Base-by-base conservation (phyloP, 179 eudicot species). In the Vitellaria paradoxa region DNA sequence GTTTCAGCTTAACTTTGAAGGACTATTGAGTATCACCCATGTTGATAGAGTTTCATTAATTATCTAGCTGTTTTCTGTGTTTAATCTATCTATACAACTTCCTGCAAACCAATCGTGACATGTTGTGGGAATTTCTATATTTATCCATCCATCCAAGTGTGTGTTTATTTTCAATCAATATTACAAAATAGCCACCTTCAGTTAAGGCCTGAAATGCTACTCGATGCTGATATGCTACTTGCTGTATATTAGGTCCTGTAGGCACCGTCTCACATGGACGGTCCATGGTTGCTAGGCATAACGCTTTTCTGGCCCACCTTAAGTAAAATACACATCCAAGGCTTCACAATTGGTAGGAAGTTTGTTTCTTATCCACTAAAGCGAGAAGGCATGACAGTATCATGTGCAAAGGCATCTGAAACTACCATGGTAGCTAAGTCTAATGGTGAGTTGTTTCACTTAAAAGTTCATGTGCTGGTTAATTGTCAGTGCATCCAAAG, bases 381-480 rank as follows among this genome's bases (percentile, higher is more conserved):
- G 76, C 15, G 55, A 30, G 80, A 69, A 62, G 11, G 82, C 67
- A 18, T 81, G 49, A 42, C 56, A 26, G 80, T 83, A n/a, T 71
- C 88, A 37, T 82, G 88, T 82, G 76, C 65, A 60, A 88, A 84
- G 70, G 57, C 80, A n/a, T 81, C 89, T 42, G 84, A 82, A 45
- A 68, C 76, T 77, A 65, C 87, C 20, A 26, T 75, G 17, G 52
- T 68, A 70, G 73, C 79, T 15, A 81, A 78, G 46, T 74, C 87
- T 56, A 81, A 78, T 37, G 85, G 91, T 88, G 69, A 82, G 85
- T 80, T 56, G 20, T 13, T 53, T 73, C 50, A 60, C 42, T 68
- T 69, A 6, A 24, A 56, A 47, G 2, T 47, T 47, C 11, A 47
- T 6, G 68, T 57, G 20, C 45, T 12, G 26, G n/a, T 67, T 72